Base-by-base conservation (phyloP, 192 early-diverging fungal genomes). In the Coemansia sp. region DNA sequence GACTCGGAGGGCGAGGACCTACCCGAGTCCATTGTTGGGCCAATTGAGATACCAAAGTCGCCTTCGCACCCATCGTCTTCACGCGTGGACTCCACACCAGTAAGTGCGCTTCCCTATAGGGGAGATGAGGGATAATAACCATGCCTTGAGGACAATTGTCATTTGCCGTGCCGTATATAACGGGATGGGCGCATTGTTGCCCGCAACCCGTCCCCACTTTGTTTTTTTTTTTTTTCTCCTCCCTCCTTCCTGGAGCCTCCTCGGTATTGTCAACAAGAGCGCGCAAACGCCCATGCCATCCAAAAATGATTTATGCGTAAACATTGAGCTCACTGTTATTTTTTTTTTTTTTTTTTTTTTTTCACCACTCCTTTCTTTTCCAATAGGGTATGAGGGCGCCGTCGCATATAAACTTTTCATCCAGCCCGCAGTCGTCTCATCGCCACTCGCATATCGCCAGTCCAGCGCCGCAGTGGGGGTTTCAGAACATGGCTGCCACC, bases 351-450 rank as follows among this genome's bases (percentile, higher is more conserved):
- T 13, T 6, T 35, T 52, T 36, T 6, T 38, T 28, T 48, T 38
- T 45, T 25, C 31, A 31, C 31, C 31, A 31, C 11, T 52, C 8
- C 3, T 31, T 31, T 31, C 4, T 31, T 31, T 31, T 31, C 4
- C 1, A 31, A 31, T 83, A 83, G 80, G 80, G 80, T 37, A 77
- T 83, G 76, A 73, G 64, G 18, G 80, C 76, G 56, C 80, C 80
- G 21, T 61, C 76, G 21, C 80, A 83, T 63, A 83, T 83, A 52
- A 66, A 77, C 69, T 83, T 83, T 72, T 69, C 71, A 10, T 50
- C 75, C n/a, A 62, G 72, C 31, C 62, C 71, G 20, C 63, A 73
- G 35, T 69, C 72, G 41, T 47, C 64, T 11, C 59, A 75, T 41
- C 79, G 66, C 28, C 68, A 69, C 58, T 61, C 67, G 26, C 45